Base-by-base conservation (phyloP, 352 stramenopile genomes). In the Phytophthora agathidicida region DNA sequence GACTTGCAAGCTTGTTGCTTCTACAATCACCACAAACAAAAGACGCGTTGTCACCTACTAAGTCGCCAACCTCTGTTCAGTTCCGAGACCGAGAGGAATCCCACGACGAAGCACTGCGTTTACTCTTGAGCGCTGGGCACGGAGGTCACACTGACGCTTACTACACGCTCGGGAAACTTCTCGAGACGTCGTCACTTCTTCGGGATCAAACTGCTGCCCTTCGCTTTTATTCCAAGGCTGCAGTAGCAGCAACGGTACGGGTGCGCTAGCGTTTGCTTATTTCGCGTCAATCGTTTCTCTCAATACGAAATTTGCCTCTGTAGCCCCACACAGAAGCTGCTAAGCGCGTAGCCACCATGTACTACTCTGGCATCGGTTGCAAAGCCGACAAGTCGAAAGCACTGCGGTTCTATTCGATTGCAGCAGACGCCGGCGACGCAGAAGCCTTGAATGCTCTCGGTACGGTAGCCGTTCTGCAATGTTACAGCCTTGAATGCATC, bases 371-470 rank as follows among this genome's bases (percentile, higher is more conserved):
- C 2, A 72, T 87, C 32, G 78, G 73, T 23, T 79, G 73, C 57
- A 48, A 60, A 4, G 37, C 66, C 3, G 68, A 90, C 65, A 88
- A 86, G 42, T 47, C 47, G 13, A 77, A 77, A 35, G 73, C 83
- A 7, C 73, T 84, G 50, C 56, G 41, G 13, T 78, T 86, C 24
- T 92, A 92, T 47, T 48, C 50, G 0, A 74, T 90, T 28, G 84
- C 84, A 41, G 82, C 77, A 13, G 54, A 63, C 6, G 64, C 53
- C 7, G 75, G 70, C 9, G 78, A 94, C 26, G 51, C 70, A 3
- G 80, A 89, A 23, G 77, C 83, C 5, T 66, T 92, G 37, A 94
- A 92, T 43, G 75, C 85, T 14, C 69, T 93, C 10, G 81, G 82
- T 89, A 68, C 3, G 43, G 36, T 14, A 28, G 5, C 8, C 32